Conservation (phyloP, 2,329 filamentous ascomycete species). For the Scleromitrula shiraiana region DNA sequence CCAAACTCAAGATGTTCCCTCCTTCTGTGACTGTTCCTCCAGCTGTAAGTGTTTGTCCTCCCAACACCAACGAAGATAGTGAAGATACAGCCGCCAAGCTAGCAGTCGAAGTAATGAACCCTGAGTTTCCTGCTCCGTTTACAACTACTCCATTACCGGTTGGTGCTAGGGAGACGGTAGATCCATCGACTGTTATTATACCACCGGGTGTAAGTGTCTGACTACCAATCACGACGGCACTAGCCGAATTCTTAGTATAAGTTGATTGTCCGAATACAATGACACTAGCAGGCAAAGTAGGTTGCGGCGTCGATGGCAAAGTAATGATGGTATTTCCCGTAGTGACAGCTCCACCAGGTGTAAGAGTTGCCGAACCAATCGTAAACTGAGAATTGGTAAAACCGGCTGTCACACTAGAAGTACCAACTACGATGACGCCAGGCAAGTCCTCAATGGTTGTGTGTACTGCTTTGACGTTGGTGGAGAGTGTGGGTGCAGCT, state of each 20-base stretch:
- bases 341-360: constrained; percentile 13
- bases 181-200: constrained; percentile 5
- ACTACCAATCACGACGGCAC: constrained; percentile 9
- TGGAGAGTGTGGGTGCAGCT: not conserved
- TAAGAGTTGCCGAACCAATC: constrained; percentile 12
- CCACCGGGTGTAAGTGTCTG: constrained; percentile 13
- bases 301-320: not conserved
- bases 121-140: constrained; percentile 5
- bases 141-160: constrained; percentile 12
- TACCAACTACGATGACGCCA: constrained; percentile 16
- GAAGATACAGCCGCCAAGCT: not conserved
- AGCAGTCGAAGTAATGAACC: constrained; percentile 8
- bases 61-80: constrained; percentile 17
- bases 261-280: constrained; percentile 7
- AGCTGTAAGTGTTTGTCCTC: constrained; percentile 22
- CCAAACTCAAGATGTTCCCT: constrained; percentile 23
- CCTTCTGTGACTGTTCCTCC: constrained; percentile 24
- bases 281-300: not conserved
- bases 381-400: constrained; percentile 9
- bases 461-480: not conserved
- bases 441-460: constrained; percentile 5
- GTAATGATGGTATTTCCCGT: constrained; percentile 3
- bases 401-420: constrained; percentile 18
- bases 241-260: constrained; percentile 10
- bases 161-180: constrained; percentile 10